These are phyloP conservation scores for Cymbopogon flexuosus DNA, from an alignment of 202 grass and related monocot genomes.

Conservation along the genomic window DNA sequence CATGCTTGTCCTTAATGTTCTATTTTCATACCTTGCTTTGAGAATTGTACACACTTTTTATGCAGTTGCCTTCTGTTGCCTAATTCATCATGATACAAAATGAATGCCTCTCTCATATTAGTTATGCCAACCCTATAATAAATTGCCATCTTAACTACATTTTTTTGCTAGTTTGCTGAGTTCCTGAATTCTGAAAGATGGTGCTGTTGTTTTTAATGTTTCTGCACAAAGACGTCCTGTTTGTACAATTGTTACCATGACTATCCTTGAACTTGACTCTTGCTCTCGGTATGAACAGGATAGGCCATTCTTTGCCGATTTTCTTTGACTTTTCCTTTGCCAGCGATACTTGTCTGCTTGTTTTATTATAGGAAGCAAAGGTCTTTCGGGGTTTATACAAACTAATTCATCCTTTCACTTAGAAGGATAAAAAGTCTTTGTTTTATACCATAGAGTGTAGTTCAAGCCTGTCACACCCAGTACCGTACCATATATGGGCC, in stretches of 20 bases:
- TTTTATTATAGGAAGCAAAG: constrained; percentile 3
- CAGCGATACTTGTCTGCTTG: neutral
- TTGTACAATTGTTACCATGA: neutral
- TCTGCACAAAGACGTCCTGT: neutral
- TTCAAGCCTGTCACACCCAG: neutral
- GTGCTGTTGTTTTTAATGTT: neutral
- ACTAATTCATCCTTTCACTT: neutral
- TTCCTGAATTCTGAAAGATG: neutral
- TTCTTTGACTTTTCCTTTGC: neutral
- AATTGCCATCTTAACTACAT: neutral
- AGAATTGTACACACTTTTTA: neutral
- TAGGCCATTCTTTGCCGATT: neutral
- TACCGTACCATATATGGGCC: too few relatives aligned
- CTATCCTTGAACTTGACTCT: neutral
- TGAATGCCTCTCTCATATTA: neutral
- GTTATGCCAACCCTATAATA: neutral
- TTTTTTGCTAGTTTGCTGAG: neutral
- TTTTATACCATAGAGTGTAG: neutral
- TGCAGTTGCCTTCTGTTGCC: neutral
- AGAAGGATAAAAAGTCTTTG: constrained; percentile 4
- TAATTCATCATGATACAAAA: constrained; percentile 15
- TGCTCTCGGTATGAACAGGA: constrained; percentile 1
- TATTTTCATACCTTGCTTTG: neutral
- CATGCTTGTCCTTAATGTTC: constrained; percentile 16
- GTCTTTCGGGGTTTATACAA: constrained; percentile 20